Conservation (phyloP, 352 stramenopile genomes). For the Globisporangium okanoganense region DNA sequence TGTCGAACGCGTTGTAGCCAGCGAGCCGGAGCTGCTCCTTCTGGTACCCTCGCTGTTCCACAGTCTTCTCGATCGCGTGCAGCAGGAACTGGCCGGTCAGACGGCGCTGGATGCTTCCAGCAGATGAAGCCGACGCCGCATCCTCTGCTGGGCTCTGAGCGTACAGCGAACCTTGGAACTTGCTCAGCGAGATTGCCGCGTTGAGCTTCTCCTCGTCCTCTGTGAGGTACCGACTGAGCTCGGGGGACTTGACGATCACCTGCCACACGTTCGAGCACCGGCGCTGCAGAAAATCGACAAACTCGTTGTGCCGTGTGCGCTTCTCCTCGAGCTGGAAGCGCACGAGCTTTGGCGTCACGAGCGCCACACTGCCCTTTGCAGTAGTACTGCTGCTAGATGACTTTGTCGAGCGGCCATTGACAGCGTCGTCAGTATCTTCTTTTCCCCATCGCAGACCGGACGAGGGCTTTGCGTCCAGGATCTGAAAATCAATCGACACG, state of each 20-base stretch:
- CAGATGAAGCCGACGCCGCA: neutral
- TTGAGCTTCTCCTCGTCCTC: slow-evolving; percentile 79
- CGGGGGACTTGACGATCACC: slow-evolving; percentile 44
- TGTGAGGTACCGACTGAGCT: slow-evolving; percentile 46
- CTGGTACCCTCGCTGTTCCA: slow-evolving; percentile 70
- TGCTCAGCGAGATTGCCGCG: slow-evolving; percentile 67
- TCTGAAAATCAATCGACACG: slow-evolving; percentile 56
- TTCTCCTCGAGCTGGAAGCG: slow-evolving; percentile 86
- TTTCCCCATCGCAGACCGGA: slow-evolving; percentile 80
- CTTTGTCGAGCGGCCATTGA: slow-evolving; percentile 12
- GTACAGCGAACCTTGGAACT: slow-evolving; percentile 68
- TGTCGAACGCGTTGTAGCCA: slow-evolving; percentile 84
- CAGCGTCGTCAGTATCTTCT: slow-evolving; percentile 19
- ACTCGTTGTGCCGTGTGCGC: slow-evolving; percentile 43
- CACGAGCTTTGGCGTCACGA: slow-evolving; percentile 78
- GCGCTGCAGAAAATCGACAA: slow-evolving; percentile 63
- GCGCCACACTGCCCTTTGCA: slow-evolving; percentile 13
- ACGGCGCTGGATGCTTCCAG: slow-evolving; percentile 26
- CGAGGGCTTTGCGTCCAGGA: slow-evolving; percentile 76
- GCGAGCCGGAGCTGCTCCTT: slow-evolving; percentile 75
- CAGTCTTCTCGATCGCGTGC: slow-evolving; percentile 68
- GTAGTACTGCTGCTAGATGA: neutral
- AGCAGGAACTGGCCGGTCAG: slow-evolving; percentile 63
- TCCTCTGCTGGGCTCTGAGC: slow-evolving; percentile 8
- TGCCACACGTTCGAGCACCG: slow-evolving; percentile 60